phyloP scores from a whole-genome alignment of 257 asterid genomes.

The Rehmannia glutinosa region DNA sequence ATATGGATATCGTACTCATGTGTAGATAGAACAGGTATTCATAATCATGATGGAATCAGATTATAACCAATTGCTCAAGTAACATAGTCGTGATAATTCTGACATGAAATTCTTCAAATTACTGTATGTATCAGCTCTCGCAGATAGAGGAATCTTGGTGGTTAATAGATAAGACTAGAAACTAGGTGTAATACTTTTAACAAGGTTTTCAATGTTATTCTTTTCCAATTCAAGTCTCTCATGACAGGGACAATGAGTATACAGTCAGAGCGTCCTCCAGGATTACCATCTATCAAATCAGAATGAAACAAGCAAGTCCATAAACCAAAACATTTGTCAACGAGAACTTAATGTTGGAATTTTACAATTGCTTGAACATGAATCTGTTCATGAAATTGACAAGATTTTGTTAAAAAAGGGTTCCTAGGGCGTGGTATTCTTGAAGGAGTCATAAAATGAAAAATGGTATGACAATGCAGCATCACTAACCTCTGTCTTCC shows the following conservation, averaged over 20 bases:
- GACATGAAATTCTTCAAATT: neutral
- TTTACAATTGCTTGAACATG: conserved; percentile 6
- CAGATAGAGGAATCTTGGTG: no score
- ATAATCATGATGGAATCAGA: neutral
- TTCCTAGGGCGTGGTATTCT: neutral
- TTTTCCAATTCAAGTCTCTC: neutral
- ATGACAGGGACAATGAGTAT: neutral
- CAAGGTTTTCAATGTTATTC: neutral
- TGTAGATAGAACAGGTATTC: neutral
- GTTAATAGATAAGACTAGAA: neutral
- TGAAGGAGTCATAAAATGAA: neutral
- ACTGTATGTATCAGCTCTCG: no score
- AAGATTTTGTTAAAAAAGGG: neutral
- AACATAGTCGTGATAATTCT: neutral
- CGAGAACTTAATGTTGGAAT: neutral
- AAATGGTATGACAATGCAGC: neutral
- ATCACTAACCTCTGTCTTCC: conserved; percentile 53
- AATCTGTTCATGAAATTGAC: conserved; percentile 1
- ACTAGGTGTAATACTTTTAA: neutral
- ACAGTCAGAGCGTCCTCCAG: neutral
- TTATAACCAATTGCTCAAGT: neutral
- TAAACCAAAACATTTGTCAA: neutral
- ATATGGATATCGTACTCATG: conserved; percentile 1
- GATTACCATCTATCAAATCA: no score
- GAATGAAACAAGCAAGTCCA: neutral